A percentile compares a stretch with the other conserved stretches of the same genome.
Conservation (phyloP, 495 filamentous ascomycete genomes). For the Chaetomidium leptoderma region DNA sequence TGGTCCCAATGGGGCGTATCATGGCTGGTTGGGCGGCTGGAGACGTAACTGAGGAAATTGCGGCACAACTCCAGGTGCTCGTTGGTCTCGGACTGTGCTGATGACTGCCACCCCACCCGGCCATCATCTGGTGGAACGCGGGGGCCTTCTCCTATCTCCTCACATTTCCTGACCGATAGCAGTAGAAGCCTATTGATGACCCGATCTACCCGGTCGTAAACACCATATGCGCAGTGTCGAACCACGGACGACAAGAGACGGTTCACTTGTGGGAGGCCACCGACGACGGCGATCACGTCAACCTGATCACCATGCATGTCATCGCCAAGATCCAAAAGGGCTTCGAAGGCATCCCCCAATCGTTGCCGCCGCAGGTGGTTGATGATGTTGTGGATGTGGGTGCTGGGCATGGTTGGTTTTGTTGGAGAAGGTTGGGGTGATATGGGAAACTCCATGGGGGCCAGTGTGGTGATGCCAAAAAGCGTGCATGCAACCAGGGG, state of each 20-base stretch:
- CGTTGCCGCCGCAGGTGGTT: background rate
- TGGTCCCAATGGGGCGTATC: background rate
- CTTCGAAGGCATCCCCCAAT: background rate
- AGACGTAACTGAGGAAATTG: background rate
- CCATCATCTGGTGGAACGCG: background rate
- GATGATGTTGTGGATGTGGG: background rate
- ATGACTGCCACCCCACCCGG: background rate
- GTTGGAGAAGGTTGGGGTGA: background rate
- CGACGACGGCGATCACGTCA: background rate
- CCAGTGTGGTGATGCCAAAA: background rate
- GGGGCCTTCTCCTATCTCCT: background rate
- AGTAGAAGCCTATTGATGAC: background rate
- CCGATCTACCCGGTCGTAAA: background rate
- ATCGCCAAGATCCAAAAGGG: slow-evolving; percentile 2
- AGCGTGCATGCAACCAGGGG: background rate
- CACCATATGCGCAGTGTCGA: background rate
- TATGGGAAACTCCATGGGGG: slow-evolving; percentile 1
- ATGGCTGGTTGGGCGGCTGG: background rate
- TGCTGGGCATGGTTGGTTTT: background rate
- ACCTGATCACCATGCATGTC: slow-evolving; percentile 5
- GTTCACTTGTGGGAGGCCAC: background rate
- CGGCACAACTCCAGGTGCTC: slow-evolving; percentile 9
- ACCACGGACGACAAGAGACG: background rate
- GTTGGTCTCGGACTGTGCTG: background rate
- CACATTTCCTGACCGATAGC: background rate